A percentile compares a stretch with the other conserved stretches of the same genome.
Evolutionary conservation across 176 grass and related monocot genomes (phyloP).

Genomic region (Aechmea fasciata): DNA sequence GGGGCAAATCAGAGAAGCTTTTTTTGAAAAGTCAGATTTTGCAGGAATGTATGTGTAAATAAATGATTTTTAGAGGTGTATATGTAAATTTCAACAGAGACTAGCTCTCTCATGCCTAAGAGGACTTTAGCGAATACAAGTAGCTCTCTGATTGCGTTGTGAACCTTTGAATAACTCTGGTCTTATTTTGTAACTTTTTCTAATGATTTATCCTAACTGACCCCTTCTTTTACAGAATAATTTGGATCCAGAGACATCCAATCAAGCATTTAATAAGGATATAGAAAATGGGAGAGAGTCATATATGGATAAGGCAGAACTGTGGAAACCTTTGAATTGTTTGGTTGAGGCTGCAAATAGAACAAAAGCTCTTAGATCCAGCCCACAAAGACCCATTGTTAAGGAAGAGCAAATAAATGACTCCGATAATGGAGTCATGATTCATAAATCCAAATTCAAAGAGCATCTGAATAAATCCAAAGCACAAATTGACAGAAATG

Average conservation of each 20-base stretch:
- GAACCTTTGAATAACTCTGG: conserved; percentile 12
- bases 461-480: conserved; percentile 28
- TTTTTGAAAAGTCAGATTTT: no score
- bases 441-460: conserved; percentile 26
- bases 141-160: background rate
- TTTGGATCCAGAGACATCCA: conserved; percentile 31
- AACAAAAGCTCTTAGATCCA: conserved; percentile 43
- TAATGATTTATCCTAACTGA: conserved; percentile 23
- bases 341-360: conserved; percentile 38
- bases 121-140: background rate
- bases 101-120: background rate
- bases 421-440: conserved; percentile 27
- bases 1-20: no score
- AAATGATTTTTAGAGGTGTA: no score
- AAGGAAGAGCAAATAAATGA: conserved; percentile 40
- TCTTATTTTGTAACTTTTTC: background rate
- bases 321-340: conserved; percentile 51
- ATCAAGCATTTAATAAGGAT: conserved; percentile 32
- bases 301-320: conserved; percentile 38
- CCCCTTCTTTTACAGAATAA: conserved; percentile 38
- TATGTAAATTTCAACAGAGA: no score
- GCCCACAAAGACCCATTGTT: conserved; percentile 18
- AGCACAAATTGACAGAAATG: conserved; percentile 33
- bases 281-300: conserved; percentile 35
- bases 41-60: no score